Conservation (phyloP, 805 yeast genomes). For the Barnettozyma botsteinii region DNA sequence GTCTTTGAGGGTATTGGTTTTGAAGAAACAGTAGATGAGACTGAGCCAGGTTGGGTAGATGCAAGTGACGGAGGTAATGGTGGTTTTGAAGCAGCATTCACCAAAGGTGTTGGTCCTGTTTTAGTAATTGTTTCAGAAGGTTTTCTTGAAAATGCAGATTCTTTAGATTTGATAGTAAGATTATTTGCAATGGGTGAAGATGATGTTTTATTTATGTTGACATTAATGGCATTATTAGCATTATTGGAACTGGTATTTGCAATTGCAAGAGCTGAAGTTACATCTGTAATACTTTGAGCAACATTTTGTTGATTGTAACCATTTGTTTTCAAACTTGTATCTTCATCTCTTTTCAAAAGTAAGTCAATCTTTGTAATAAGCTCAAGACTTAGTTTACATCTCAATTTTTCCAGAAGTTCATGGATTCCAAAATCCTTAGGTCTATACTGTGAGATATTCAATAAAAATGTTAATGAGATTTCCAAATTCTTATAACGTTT, state of each 20-base stretch:
- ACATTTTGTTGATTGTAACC: too few relatives aligned
- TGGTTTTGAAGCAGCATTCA: not conserved
- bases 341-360: too few relatives aligned
- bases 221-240: too few relatives aligned
- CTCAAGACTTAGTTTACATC: too few relatives aligned
- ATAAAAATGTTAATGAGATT: not conserved
- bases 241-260: not conserved
- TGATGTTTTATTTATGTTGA: not conserved
- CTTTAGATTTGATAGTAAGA: not conserved
- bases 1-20: not conserved
- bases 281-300: too few relatives aligned
- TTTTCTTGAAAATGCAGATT: constrained; percentile 1
- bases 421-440: not conserved
- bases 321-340: too few relatives aligned
- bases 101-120: too few relatives aligned
- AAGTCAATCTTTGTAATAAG: too few relatives aligned
- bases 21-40: too few relatives aligned
- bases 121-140: not conserved
- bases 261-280: too few relatives aligned
- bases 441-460: not conserved
- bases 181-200: not conserved
- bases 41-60: too few relatives aligned
- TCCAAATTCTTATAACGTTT: too few relatives aligned
- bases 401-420: not conserved
- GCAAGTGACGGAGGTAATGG: not conserved